Base-by-base conservation (phyloP, 768 basidiomycete species). In the Scleroderma citrinum region DNA sequence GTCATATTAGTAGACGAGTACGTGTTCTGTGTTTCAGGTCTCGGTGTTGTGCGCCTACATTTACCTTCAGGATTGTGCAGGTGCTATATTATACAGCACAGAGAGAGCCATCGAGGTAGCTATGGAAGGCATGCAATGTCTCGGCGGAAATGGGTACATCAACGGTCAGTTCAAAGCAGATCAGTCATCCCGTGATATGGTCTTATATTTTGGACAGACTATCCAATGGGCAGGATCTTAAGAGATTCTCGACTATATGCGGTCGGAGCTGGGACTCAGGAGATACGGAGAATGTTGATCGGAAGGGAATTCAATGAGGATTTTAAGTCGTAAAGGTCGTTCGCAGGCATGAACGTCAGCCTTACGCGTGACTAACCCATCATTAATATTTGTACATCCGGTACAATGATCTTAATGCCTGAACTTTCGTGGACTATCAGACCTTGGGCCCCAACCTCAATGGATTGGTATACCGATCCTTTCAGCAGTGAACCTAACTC, bases 201-300 rank as follows among this genome's bases (percentile, higher is more conserved):
- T 49, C 50, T 30, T 56, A 16, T 24, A 26, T 2, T 39, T 23
- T 46, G 38, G 30, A 7, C 58, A 93, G 93, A 97, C 56, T 97
- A 94, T 59, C 89, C 92, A 3, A 79, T 85, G 57, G 93, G 92
- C 14, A 83, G 94, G 29, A 80, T 93, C 56, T 70, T 96, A 39
- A 79, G 93, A 42, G 94, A 97, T 62, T 78, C 93, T 14, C 73
- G 91, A 56, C 68, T 97, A 37, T 97, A 96, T 64, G 83, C 89
- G 21, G 92, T 97, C 50, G 94, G 94, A 23, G 94, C 94, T n/a
- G 94, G 94, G 16, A 93, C 93, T 20, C 94, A 96, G 65, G 93
- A 95, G 72, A 93, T 96, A 47, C 72, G 93, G 56, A 76, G 93
- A 50, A 94, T 94, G 92, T 69, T 95, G 50, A 95, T 96, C 50